phyloP scores from a whole-genome alignment of 495 filamentous ascomycete species.

The Talaromyces borbonicus region DNA sequence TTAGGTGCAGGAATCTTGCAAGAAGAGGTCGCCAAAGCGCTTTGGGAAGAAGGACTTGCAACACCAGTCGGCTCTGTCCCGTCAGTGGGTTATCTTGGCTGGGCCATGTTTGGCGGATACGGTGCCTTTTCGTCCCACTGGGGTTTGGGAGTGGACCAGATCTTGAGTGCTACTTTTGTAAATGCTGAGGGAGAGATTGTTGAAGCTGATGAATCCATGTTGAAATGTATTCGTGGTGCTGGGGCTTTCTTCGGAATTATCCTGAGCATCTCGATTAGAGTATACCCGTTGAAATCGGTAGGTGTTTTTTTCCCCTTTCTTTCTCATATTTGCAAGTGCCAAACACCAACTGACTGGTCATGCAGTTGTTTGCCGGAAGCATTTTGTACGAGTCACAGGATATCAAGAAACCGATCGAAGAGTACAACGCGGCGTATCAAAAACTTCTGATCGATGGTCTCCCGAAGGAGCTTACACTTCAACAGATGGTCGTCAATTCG shows the following conservation, averaged over 20 bases:
- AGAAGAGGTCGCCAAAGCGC: conserved; percentile 12
- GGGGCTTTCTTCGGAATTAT: conserved; percentile 33
- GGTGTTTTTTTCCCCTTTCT: conserved; percentile 1
- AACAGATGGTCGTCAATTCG: conserved; percentile 18
- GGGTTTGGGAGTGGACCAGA: conserved; percentile 31
- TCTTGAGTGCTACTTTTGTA: conserved; percentile 28
- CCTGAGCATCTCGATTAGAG: conserved; percentile 25
- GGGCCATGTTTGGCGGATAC: conserved; percentile 31
- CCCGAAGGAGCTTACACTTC: conserved; percentile 17
- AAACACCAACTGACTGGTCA: conserved; percentile 3
- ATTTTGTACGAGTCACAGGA: conserved; percentile 23
- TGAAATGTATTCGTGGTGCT: conserved; percentile 27
- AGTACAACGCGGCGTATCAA: conserved; percentile 18
- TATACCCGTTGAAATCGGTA: conserved; percentile 26
- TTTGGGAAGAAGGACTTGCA: conserved; percentile 19
- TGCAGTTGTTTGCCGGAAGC: conserved; percentile 21
- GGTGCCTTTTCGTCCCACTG: conserved; percentile 21
- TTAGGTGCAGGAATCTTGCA: conserved; percentile 29
- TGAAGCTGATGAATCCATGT: conserved; percentile 21
- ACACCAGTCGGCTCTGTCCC: conserved; percentile 18
- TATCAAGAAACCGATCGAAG: conserved; percentile 11
- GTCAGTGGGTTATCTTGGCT: conserved; percentile 26
- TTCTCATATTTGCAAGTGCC: neutral
- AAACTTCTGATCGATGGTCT: conserved; percentile 13
- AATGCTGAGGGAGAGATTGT: conserved; percentile 22